These are phyloP conservation scores for Globisporangium splendens DNA, from an alignment of 352 stramenopile genomes.

Conservation along the genomic window DNA sequence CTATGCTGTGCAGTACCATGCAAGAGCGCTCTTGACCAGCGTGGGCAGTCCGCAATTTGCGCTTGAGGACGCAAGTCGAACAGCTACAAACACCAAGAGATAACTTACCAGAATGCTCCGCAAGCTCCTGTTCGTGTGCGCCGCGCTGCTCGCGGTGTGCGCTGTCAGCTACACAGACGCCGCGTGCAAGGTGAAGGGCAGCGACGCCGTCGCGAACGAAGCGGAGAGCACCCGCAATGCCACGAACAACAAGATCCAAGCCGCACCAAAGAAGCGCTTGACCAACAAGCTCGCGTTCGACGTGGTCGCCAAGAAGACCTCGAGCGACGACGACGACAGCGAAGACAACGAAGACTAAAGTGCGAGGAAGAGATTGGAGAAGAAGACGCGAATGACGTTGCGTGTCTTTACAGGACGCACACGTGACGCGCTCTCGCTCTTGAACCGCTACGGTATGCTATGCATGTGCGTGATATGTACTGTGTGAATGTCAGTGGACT, in stretches of 20 bases:
- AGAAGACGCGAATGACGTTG: not conserved
- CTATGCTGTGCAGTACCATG: too few relatives aligned
- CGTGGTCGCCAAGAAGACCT: slow-evolving; percentile 14
- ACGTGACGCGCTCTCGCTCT: not conserved
- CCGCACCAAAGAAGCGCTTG: slow-evolving; percentile 21
- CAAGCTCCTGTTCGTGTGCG: slow-evolving; percentile 20
- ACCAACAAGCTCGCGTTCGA: slow-evolving; percentile 33
- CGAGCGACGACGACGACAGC: slow-evolving; percentile 10
- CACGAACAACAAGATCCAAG: slow-evolving; percentile 30
- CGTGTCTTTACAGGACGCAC: not conserved
- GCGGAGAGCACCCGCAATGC: not conserved
- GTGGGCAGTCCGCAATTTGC: slow-evolving; percentile 1
- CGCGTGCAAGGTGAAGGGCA: slow-evolving; percentile 26
- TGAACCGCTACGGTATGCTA: not conserved
- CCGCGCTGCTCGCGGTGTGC: slow-evolving; percentile 20
- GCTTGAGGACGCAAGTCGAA: not conserved
- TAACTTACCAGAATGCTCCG: slow-evolving; percentile 22
- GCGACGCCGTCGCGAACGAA: slow-evolving; percentile 8
- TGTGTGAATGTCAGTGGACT: not conserved
- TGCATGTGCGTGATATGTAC: slow-evolving; percentile 1
- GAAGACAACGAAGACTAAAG: not conserved
- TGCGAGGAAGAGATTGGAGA: not conserved
- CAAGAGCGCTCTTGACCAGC: too few relatives aligned
- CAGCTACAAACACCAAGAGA: slow-evolving; percentile 7
- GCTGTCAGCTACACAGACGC: slow-evolving; percentile 18